Base-by-base conservation (phyloP, 2,329 filamentous ascomycete genomes). In the Ceratocystis lukuohia region DNA sequence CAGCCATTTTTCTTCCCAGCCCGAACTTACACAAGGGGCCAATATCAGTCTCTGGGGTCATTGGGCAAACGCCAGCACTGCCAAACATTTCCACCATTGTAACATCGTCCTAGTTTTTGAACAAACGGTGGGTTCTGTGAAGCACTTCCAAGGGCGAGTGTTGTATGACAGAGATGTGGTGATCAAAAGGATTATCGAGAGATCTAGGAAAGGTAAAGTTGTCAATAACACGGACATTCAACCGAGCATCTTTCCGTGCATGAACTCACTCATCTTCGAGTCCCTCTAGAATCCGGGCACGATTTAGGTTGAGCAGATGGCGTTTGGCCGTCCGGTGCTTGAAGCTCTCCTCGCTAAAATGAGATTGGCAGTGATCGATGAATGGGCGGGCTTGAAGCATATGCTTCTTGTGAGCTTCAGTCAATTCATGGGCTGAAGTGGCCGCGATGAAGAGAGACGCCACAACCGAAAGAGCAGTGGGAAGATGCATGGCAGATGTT, bases 31-130 rank as follows among this genome's bases (percentile, higher is more conserved):
- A 80, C 70, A 79, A 78, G 53, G 80, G 80, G 1, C 80, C 80
- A 70, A 81, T 74, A 2, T 79, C 82, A 10, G 78, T 77, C 69
- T 82, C 80, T 0, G 79, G 79, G 2, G 75, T 78, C 30, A 82
- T 73, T 10, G 81, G 74, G 65, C 80, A 83, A 17, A 77, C 76
- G 33, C 73, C 74, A 62, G 75, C 75, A 25, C 74, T 73, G 2
- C 74, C 71, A 68, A 79, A 79, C 7, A 79, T 71, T 67, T 69
- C 72, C 61, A 70, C 70, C 5, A 74, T 69, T 8, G 72, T 70
- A 1, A 75, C 75, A 33, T 72, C 69, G 3, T 70, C 57, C 8
- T 71, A 74, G 5, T 72, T 72, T 20, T 71, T 66, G 30, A 73
- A 72, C 6, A 76, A 76, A 66, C 74, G 70, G 70, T 79, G 77